A percentile compares a stretch with the other conserved stretches of the same genome.
phyloP scores from a whole-genome alignment of 2,329 filamentous ascomycete genomes.

The Rhynchosporium graminicola region DNA sequence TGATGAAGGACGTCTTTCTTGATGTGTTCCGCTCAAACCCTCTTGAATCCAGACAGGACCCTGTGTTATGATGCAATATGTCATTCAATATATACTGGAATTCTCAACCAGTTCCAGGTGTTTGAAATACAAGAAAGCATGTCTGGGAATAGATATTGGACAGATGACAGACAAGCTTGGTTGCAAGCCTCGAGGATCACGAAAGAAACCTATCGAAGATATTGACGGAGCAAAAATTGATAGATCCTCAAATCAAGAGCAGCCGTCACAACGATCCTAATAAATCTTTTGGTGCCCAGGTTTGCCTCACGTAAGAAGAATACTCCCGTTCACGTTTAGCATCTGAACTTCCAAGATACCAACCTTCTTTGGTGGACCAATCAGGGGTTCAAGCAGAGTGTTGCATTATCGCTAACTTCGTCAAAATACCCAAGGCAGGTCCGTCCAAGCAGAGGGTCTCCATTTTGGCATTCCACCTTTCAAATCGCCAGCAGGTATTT shows the following conservation, averaged over 20 bases:
- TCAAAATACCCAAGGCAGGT: conserved; percentile 54
- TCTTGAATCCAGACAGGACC: too few species aligned
- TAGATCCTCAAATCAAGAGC: not conserved
- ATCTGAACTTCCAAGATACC: conserved; percentile 34
- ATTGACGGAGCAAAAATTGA: not conserved
- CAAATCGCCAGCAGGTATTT: conserved; percentile 43
- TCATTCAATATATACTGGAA: too few species aligned
- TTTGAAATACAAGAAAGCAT: conserved; percentile 58
- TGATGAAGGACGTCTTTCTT: conserved; percentile 64
- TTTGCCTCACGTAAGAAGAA: not conserved
- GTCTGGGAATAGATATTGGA: conserved; percentile 62
- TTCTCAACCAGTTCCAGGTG: conserved; percentile 50
- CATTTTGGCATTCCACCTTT: conserved; percentile 58
- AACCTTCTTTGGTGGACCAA: conserved; percentile 40
- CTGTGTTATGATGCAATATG: too few species aligned
- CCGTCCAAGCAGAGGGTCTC: conserved; percentile 53
- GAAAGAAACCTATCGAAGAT: not conserved
- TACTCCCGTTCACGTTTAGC: conserved; percentile 43
- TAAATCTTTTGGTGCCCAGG: not conserved
- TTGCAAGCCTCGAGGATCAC: conserved; percentile 43
- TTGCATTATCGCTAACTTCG: conserved; percentile 60
- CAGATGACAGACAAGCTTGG: conserved; percentile 54
- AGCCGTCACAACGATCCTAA: not conserved
- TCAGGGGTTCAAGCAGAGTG: conserved; percentile 51
- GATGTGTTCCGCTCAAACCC: conserved; percentile 32